Evolutionary conservation across 148 eudicot genomes (phyloP).

Genomic region (Nepenthes gracilis): DNA sequence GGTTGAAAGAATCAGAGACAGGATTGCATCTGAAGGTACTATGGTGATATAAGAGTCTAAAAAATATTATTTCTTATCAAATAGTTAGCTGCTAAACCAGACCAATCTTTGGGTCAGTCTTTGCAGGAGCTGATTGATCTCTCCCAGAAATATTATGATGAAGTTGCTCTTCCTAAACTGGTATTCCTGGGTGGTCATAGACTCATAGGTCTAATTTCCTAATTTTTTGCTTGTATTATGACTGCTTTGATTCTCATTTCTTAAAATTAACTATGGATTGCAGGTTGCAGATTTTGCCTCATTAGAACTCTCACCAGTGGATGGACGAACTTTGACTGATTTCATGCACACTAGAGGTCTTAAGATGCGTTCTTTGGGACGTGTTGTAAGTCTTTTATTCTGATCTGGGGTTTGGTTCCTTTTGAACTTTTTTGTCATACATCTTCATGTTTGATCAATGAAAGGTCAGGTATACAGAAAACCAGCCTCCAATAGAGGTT

Average conservation of each 20-base stretch:
- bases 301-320: conserved; percentile 2
- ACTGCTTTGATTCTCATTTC: neutral
- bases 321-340: conserved; percentile 4
- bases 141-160: conserved; percentile 84
- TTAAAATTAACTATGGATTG: conserved; percentile 3
- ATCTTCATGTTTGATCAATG: neutral
- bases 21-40: conserved; percentile 92
- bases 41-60: neutral
- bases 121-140: conserved; percentile 76
- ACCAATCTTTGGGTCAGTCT: conserved; percentile 37
- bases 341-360: conserved; percentile 11
- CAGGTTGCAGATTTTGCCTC: conserved; percentile 5
- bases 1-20: conserved; percentile 80
- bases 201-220: conserved; percentile 3
- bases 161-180: conserved; percentile 97
- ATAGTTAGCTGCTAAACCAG: conserved; percentile 1
- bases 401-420: neutral
- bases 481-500: neutral
- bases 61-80: neutral
- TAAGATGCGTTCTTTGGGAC: conserved; percentile 95
- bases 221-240: neutral
- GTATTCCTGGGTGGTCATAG: conserved; percentile 20
- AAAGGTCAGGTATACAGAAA: neutral
- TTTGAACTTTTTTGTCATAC: neutral
- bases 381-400: conserved; percentile 55